Base-by-base conservation (phyloP, 1,139 yeast species). In the Candida neerlandica region DNA sequence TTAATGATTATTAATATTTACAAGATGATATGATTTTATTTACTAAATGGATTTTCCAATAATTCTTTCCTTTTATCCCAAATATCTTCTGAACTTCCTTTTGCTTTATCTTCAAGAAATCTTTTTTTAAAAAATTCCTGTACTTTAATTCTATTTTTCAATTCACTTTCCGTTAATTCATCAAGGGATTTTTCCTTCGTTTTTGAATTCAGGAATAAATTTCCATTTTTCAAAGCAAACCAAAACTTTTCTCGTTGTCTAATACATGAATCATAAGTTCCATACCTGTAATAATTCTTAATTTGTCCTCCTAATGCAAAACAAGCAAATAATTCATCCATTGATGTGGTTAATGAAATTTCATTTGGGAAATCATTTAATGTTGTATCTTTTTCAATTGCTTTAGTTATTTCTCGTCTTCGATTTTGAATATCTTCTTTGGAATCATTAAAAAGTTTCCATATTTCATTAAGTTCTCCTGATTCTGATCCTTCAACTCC, bases 291-390 rank as follows among this genome's bases (percentile, higher is more conserved):
- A 61, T 88, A 86, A 65, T 86, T 80, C 55, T 94, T 80, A 29
- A 88, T 71, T 64, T 91, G 97, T 0, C 97, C 97, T 1, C 97
- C 97, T 2, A 91, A 63, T 0, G 97, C 88, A 70, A 89, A 90
- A 65, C 98, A 92, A 45, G 82, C 85, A 45, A 91, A 78, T 34
- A 92, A 72, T 61, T 89, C 96, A 65, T 92, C 96, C 66, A 92
- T 85, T 0, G 96, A 96, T 39, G 92, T 89, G 46, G 86, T 73
- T 16, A 75, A 63, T 11, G 77, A 67, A 48, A 76, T 58, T 33
- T 68, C 66, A 11, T 67, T 61, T 2, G 80, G 80, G 48, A 68
- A 75, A 33, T 71, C 67, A 39, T 70, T 65, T 5, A 67, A 60
- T 19, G 59, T 46, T 32, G 61, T 58, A 47, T 70, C 67, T 41